Base-by-base conservation (phyloP, 495 filamentous ascomycete genomes). In the Hamigera avellanea region DNA sequence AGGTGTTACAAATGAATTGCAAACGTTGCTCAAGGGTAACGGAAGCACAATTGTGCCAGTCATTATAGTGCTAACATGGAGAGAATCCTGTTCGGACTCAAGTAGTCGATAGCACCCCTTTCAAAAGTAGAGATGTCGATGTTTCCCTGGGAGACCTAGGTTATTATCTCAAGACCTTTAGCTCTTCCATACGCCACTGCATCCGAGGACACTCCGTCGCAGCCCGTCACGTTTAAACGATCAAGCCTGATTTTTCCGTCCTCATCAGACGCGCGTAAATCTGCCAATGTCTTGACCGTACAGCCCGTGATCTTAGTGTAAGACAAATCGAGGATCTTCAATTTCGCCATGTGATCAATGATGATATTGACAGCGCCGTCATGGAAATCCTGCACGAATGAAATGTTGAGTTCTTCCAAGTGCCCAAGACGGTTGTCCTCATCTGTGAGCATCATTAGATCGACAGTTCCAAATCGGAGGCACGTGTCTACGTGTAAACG, bases 111-210 rank as follows among this genome's bases (percentile, higher is more conserved):
- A n/a, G n/a, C n/a, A n/a, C n/a, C n/a, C n/a, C n/a, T n/a, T n/a
- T n/a, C n/a, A n/a, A n/a, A n/a, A n/a, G n/a, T n/a, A n/a, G n/a
- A n/a, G n/a, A n/a, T n/a, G n/a, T n/a, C n/a, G n/a, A n/a, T n/a
- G n/a, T n/a, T n/a, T n/a, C n/a, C 21, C 21, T 23, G 9, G 5
- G 9, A 4, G 21, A 9, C 21, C 21, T 36, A 49, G 12, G 32
- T 48, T 3, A 59, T 23, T 6, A 67, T 52, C 7, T 55, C 40
- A 19, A 65, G 35, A 2, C 60, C 61, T 18, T 33, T 48, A 3
- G 44, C 43, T 2, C 58, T 54, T 12, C 54, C 59, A 36, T 60
- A 66, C 2, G 49, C 49, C 27, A 64, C 44, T 3, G 61, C 61
- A 48, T 67, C 61, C 1, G 49, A 48, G 8, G 59, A 64, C 0